These are phyloP conservation scores for Citrus sp. DNA, from an alignment of 345 rosid genomes.

Conservation along the genomic window DNA sequence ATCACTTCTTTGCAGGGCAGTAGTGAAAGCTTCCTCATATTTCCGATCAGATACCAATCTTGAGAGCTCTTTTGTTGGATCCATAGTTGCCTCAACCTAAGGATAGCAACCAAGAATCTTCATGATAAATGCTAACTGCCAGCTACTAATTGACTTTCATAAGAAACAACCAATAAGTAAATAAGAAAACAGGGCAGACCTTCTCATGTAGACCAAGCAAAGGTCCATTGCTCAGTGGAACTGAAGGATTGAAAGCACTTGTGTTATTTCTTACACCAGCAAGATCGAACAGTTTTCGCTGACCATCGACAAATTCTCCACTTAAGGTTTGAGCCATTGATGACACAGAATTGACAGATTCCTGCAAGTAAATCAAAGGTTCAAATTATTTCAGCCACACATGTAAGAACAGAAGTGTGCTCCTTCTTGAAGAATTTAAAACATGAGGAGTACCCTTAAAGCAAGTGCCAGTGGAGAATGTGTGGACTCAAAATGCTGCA, in stretches of 20 bases:
- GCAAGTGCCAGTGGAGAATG: slow-evolving; percentile 69
- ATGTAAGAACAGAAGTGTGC: background rate
- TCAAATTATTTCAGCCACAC: background rate
- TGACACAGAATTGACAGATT: slow-evolving; percentile 66
- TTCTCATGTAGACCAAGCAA: slow-evolving; percentile 56
- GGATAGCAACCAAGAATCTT: background rate
- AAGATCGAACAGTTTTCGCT: slow-evolving; percentile 63
- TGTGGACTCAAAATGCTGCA: slow-evolving; percentile 66
- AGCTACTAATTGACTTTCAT: background rate
- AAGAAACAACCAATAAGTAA: background rate
- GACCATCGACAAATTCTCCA: slow-evolving; percentile 80
- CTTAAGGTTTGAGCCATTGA: slow-evolving; percentile 60
- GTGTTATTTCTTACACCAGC: slow-evolving; percentile 70
- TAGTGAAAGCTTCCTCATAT: slow-evolving; percentile 76
- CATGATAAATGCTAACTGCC: background rate
- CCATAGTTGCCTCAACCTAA: slow-evolving; percentile 66
- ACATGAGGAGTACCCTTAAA: slow-evolving; percentile 48
- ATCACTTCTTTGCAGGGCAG: slow-evolving; percentile 79
- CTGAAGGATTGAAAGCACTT: slow-evolving; percentile 43
- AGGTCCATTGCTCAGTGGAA: slow-evolving; percentile 63
- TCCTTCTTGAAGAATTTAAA: background rate
- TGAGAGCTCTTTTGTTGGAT: slow-evolving; percentile 68
- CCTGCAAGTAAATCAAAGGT: slow-evolving; percentile 45
- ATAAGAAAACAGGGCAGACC: slow-evolving; percentile 32
- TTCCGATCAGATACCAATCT: slow-evolving; percentile 64